These are phyloP conservation scores for Vitis hybrid DNA, from an alignment of 177 flowering plant genomes.

Conservation along the genomic window DNA sequence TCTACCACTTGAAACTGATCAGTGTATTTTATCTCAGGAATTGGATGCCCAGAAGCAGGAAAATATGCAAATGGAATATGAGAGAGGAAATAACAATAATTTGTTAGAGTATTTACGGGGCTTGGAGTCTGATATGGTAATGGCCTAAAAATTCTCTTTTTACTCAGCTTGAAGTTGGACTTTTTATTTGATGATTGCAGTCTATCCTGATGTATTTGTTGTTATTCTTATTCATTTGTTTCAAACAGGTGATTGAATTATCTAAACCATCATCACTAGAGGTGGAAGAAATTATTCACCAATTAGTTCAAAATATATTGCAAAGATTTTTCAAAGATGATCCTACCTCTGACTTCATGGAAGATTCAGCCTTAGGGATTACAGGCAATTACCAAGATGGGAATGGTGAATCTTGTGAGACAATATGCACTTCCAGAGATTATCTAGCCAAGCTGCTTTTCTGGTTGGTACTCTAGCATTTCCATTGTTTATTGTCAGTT, in stretches of 20 bases:
- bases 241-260: constrained; percentile 65
- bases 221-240: constrained; percentile 4
- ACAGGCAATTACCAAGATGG: constrained; percentile 22
- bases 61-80: constrained; percentile 40
- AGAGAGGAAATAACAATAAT: constrained; percentile 49
- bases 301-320: constrained; percentile 65
- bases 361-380: constrained; percentile 28
- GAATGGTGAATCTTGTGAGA: constrained; percentile 32
- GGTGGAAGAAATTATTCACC: constrained; percentile 76
- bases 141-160: not conserved
- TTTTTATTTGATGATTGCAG: not conserved
- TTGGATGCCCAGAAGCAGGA: constrained; percentile 55
- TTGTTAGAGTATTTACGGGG: constrained; percentile 72
- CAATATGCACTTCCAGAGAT: constrained; percentile 67
- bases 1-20: constrained; percentile 6
- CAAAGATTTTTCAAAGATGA: constrained; percentile 53
- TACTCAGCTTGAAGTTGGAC: not conserved
- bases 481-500: not conserved
- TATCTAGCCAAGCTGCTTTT: constrained; percentile 85
- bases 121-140: constrained; percentile 79
- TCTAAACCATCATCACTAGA: constrained; percentile 73
- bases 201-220: not conserved
- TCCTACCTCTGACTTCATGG: constrained; percentile 23
- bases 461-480: constrained; percentile 51
- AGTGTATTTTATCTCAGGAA: constrained; percentile 49